Base-by-base conservation (phyloP, 1,284 basidiomycete species). In the Phenoliferia sp. region DNA sequence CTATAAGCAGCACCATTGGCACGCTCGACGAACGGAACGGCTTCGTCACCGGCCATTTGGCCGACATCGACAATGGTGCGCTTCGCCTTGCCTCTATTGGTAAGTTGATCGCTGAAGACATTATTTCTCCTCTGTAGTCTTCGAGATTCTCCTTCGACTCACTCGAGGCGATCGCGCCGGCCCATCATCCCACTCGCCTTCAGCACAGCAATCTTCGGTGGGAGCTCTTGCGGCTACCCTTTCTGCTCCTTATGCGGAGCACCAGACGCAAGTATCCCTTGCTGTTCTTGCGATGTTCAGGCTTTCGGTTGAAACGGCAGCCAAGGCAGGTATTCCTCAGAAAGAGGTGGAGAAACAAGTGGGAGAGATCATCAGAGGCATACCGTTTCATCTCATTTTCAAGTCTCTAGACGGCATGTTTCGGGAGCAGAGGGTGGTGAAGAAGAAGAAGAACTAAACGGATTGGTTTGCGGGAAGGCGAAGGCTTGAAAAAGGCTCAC, bases 391-490 rank as follows among this genome's bases (percentile, higher is more conserved):
- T 77, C 82, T 94, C 76, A 84, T 94, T 72, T 88, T 90, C 80
- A 91, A 91, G 80, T 90, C 89, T 74, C 79, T 95, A 78, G 93
- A 96, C 80, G 90, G 90, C 56, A 90, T 95, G 76, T 95, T 92
- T 81, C 90, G 90, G 77, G 92, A 94, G 79, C 35, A 39, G 59
- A 44, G 44, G n/a, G 59, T 22, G 59, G 32, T 31, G 28, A 34
- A 59, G 36, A 52, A 52, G 48, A 52, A 52, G 48, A 7, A 22
- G 48, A 6, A 22, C 48, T 52, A 52, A 26, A 26, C 9, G 48
- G 48, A 26, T 6, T 19, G 28, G 15, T 44, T 44, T 44, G 39
- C 39, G 12, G 39, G 15, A 12, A 44, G 39, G 39, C n/a, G n/a
- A n/a, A n/a, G n/a, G n/a, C n/a, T n/a, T n/a, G n/a, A n/a, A n/a